These are phyloP conservation scores for Boletus vermiculosoides DNA, from an alignment of 768 basidiomycete genomes.

Conservation along the genomic window DNA sequence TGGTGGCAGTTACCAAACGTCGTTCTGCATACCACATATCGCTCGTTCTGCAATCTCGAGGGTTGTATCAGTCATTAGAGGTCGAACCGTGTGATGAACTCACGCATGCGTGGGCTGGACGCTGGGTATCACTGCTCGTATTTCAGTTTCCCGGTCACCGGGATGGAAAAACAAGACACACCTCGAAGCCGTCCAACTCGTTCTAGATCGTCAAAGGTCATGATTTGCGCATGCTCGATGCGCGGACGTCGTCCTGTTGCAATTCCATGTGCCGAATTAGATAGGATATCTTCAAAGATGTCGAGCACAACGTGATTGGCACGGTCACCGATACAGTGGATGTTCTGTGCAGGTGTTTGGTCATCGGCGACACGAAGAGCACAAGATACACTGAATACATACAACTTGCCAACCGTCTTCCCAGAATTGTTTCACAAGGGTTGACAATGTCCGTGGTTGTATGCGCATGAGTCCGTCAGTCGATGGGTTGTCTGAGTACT, in stretches of 20 bases:
- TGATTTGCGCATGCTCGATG: constrained; percentile 92
- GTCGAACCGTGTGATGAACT: constrained; percentile 23
- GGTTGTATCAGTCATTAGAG: background rate
- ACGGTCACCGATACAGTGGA: constrained; percentile 86
- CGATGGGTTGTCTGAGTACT: constrained; percentile 75
- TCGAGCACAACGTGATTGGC: constrained; percentile 84
- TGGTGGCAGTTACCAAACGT: constrained; percentile 52
- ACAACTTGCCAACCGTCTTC: constrained; percentile 84
- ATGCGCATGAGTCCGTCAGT: constrained; percentile 68
- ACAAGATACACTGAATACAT: constrained; percentile 26
- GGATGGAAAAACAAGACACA: constrained; percentile 30
- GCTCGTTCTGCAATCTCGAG: constrained; percentile 53
- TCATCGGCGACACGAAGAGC: background rate
- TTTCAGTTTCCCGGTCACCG: background rate
- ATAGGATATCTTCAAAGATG: constrained; percentile 69
- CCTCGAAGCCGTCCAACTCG: constrained; percentile 73
- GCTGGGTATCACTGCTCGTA: constrained; percentile 70
- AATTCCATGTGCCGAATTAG: constrained; percentile 20
- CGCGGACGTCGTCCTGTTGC: constrained; percentile 60
- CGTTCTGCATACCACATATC: constrained; percentile 93
- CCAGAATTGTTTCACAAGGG: constrained; percentile 62
- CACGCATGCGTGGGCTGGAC: constrained; percentile 93
- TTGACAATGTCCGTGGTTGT: constrained; percentile 49
- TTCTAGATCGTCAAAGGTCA: constrained; percentile 66
- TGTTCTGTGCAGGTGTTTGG: constrained; percentile 53